phyloP scores from a whole-genome alignment of 148 eudicot genomes.

The Pouteria glomerata region DNA sequence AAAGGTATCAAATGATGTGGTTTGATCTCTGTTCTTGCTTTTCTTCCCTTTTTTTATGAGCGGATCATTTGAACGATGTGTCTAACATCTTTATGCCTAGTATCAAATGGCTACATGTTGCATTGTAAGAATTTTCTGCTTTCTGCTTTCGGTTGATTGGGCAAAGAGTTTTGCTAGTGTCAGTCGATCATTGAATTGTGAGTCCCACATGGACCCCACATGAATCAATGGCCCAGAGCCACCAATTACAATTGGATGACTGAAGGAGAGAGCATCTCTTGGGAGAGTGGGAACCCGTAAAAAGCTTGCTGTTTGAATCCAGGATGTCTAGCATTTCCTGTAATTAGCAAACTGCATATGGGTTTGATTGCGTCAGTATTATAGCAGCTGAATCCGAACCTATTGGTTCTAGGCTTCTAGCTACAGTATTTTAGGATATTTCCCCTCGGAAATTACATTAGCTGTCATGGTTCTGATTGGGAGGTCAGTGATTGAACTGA shows the following conservation, averaged over 20 bases:
- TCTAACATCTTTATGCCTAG: not conserved
- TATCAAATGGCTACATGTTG: not conserved
- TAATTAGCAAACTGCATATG: not conserved
- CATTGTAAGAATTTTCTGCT: not conserved
- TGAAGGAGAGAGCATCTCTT: too few relatives aligned
- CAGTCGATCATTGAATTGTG: too few relatives aligned
- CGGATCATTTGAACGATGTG: not conserved
- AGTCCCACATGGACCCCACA: too few relatives aligned
- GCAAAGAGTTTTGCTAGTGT: too few relatives aligned
- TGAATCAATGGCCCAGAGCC: too few relatives aligned
- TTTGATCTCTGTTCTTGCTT: not conserved
- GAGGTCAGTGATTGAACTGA: not conserved
- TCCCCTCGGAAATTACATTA: not conserved
- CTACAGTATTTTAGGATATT: not conserved
- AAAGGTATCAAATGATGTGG: slow-evolving; percentile 48
- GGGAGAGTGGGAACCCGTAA: not conserved
- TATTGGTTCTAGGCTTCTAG: not conserved
- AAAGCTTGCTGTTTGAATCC: not conserved
- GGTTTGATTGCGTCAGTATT: not conserved
- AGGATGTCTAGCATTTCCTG: not conserved
- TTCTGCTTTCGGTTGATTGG: not conserved
- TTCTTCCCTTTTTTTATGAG: not conserved
- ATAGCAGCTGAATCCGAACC: not conserved
- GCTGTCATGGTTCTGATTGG: not conserved
- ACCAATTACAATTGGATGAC: too few relatives aligned